Conservation (phyloP, 305 asterid genomes). For the Solanum hybrid region DNA sequence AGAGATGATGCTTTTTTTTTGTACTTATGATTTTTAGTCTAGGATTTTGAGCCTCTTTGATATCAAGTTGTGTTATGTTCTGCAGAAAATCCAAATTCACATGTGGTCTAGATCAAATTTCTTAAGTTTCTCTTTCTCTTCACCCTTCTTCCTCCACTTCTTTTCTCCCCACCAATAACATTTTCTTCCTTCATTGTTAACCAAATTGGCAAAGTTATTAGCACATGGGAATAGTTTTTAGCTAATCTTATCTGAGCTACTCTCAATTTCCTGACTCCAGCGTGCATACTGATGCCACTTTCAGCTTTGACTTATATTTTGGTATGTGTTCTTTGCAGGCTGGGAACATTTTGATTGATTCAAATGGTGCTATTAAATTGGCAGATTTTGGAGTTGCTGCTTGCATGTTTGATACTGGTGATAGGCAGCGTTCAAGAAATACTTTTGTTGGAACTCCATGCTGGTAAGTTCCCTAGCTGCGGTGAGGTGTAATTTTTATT, state of each 20-base stretch:
- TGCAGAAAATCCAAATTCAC: background rate
- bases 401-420: constrained; percentile 92
- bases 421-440: constrained; percentile 86
- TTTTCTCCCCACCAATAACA: background rate
- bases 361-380: constrained; percentile 63
- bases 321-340: constrained; percentile 41
- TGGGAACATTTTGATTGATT: constrained; percentile 83
- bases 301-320: constrained; percentile 2
- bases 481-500: background rate
- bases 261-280: background rate
- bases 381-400: constrained; percentile 98
- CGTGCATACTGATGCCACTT: background rate
- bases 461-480: constrained; percentile 46
- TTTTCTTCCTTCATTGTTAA: background rate
- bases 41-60: background rate
- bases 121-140: background rate
- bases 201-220: background rate
- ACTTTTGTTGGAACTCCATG: constrained; percentile 98
- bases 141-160: background rate
- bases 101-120: background rate
- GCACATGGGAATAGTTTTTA: background rate
- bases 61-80: background rate
- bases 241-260: background rate
- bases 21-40: background rate
- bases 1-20: background rate